These are phyloP conservation scores for Amanita subjunquillea DNA, from an alignment of 768 basidiomycete species.

Conservation along the genomic window DNA sequence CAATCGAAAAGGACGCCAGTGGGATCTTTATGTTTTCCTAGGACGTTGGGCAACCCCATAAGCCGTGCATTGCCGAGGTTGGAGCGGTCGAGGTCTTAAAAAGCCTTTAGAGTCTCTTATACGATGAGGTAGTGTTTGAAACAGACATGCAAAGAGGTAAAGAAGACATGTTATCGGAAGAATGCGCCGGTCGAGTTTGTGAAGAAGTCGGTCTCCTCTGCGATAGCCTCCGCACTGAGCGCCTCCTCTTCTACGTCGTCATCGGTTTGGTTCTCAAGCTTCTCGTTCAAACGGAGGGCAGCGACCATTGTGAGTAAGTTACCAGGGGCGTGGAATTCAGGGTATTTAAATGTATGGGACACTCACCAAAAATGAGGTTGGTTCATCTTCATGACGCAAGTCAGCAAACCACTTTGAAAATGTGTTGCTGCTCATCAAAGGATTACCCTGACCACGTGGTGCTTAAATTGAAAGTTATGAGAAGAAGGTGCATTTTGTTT, in stretches of 20 bases:
- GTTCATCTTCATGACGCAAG: conserved; percentile 1
- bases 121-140: not conserved
- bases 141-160: conserved; percentile 69
- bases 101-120: not conserved
- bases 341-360: conserved; percentile 8
- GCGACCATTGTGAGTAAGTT: not conserved
- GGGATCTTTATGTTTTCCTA: conserved; percentile 46
- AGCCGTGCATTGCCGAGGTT: conserved; percentile 75
- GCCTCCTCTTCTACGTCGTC: conserved; percentile 7
- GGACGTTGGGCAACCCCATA: conserved; percentile 57
- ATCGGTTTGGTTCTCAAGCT: conserved; percentile 17
- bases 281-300: conserved; percentile 13
- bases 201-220: conserved; percentile 43
- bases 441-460: too few species aligned
- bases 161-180: conserved; percentile 65
- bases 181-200: conserved; percentile 58
- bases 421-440: too few species aligned
- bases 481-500: too few species aligned
- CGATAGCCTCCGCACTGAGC: conserved; percentile 8
- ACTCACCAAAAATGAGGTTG: conserved; percentile 18
- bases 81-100: conserved; percentile 57
- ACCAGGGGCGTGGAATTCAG: not conserved
- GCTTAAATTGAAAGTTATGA: too few species aligned
- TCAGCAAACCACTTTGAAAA: not conserved
- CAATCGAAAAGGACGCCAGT: conserved; percentile 67